Evolutionary conservation across 352 stramenopile species (phyloP).

Genomic region (Sclerospora graminicola): DNA sequence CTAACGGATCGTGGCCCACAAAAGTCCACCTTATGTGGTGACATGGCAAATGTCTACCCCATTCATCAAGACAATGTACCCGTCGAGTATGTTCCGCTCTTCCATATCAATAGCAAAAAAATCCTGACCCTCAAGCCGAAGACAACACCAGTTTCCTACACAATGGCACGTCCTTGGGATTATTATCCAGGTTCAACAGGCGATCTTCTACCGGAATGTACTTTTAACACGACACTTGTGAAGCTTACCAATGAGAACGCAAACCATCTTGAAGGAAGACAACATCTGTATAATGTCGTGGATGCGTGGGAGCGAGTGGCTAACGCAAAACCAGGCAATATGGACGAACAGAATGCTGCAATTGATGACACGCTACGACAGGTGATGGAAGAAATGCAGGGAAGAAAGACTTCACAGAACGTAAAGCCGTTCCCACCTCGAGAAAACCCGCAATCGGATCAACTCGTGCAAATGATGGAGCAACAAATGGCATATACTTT

Average conservation of each 20-base stretch:
- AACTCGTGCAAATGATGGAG: slow-evolving; percentile 6
- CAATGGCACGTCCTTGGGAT: too few species aligned
- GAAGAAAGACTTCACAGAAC: not conserved
- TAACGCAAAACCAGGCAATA: slow-evolving; percentile 8
- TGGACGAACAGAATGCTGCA: slow-evolving; percentile 16
- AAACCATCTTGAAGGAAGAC: slow-evolving; percentile 20
- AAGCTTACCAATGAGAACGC: slow-evolving; percentile 22
- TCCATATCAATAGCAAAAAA: not conserved
- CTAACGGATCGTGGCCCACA: slow-evolving; percentile 12
- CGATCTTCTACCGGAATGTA: slow-evolving; percentile 14
- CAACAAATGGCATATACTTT: slow-evolving; percentile 25
- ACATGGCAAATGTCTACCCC: slow-evolving; percentile 34
- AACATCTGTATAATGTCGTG: slow-evolving; percentile 24
- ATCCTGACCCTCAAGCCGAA: too few species aligned
- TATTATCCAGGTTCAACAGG: too few species aligned
- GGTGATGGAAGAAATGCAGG: slow-evolving; percentile 10
- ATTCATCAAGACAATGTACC: slow-evolving; percentile 1
- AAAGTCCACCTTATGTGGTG: slow-evolving; percentile 30
- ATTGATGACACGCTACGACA: slow-evolving; percentile 15
- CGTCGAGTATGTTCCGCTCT: slow-evolving; percentile 16
- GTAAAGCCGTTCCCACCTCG: slow-evolving; percentile 48
- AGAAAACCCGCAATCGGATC: slow-evolving; percentile 66
- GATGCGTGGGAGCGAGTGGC: slow-evolving; percentile 18
- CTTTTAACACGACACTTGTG: slow-evolving; percentile 27
- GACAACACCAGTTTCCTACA: too few species aligned